Evolutionary conservation across 2,329 filamentous ascomycete species (phyloP).

Genomic region (Neofusicoccum cordaticola): DNA sequence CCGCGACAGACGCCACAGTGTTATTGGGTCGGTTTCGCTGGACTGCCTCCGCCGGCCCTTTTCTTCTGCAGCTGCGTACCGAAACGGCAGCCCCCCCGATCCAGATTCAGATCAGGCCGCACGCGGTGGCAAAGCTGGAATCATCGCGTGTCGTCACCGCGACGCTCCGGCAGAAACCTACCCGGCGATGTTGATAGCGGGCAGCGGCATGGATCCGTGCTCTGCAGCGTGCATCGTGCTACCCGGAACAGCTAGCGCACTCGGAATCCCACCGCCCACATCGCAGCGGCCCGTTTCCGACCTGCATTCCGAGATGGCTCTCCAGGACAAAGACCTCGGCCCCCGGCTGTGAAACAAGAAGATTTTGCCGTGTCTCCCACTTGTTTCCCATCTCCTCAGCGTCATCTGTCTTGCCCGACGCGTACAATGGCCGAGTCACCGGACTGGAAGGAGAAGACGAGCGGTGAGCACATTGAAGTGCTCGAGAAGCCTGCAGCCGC

Average conservation of each 20-base stretch:
- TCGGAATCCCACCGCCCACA: not conserved
- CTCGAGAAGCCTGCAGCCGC: not conserved
- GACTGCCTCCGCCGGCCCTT: not conserved
- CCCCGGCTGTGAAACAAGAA: too few relatives aligned
- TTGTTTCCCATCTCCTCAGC: not conserved
- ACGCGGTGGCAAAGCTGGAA: not conserved
- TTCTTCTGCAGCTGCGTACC: not conserved
- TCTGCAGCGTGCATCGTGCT: not conserved
- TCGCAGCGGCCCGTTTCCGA: not conserved
- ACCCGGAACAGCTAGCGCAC: not conserved
- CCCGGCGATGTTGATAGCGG: not conserved
- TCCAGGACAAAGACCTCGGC: not conserved
- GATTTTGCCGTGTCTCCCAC: too few relatives aligned
- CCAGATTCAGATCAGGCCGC: not conserved
- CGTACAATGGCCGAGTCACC: not conserved
- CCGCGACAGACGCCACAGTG: not conserved
- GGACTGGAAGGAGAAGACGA: constrained; percentile 5
- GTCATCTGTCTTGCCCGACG: not conserved
- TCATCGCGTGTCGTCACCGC: too few relatives aligned
- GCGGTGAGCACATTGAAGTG: constrained; percentile 4
- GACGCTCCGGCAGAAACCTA: not conserved
- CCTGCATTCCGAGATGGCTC: not conserved
- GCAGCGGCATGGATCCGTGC: not conserved
- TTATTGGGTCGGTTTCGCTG: not conserved
- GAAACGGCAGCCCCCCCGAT: not conserved